These are phyloP conservation scores for Aureoboletus auriporus DNA, from an alignment of 768 basidiomycete genomes.

Conservation along the genomic window DNA sequence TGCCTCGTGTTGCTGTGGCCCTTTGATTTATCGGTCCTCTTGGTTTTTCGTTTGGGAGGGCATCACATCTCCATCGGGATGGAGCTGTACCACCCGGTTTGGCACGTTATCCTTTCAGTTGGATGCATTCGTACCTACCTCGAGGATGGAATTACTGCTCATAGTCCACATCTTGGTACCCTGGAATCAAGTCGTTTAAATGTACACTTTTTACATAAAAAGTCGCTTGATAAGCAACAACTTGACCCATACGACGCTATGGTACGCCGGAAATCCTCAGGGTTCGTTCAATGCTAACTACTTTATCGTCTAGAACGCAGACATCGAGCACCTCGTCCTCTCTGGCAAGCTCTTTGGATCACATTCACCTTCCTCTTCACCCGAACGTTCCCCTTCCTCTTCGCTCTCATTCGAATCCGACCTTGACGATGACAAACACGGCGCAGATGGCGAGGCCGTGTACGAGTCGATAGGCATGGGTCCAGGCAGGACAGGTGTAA, in stretches of 20 bases:
- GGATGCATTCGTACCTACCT: constrained; percentile 1
- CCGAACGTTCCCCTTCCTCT: constrained; percentile 59
- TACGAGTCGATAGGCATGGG: constrained; percentile 77
- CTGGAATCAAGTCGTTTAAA: too few relatives aligned
- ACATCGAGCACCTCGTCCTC: constrained; percentile 70
- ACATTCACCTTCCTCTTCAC: constrained; percentile 53
- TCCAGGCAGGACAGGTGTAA: constrained; percentile 82
- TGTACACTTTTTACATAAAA: too few relatives aligned
- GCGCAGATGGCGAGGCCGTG: constrained; percentile 25
- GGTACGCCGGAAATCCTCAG: constrained; percentile 8
- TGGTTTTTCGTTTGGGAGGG: constrained; percentile 4
- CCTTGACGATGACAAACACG: constrained; percentile 45
- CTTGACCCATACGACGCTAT: constrained; percentile 3
- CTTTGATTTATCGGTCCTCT: constrained; percentile 7
- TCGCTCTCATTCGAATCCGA: constrained; percentile 32
- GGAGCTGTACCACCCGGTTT: constrained; percentile 16
- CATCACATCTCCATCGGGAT: constrained; percentile 12
- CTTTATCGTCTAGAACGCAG: constrained; percentile 28
- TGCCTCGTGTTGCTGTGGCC: not conserved
- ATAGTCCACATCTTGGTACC: too few relatives aligned
- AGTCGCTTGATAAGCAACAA: constrained; percentile 15
- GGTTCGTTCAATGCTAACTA: not conserved
- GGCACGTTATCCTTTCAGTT: constrained; percentile 4
- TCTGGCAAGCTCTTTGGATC: constrained; percentile 74
- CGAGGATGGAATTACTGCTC: too few relatives aligned